A percentile compares a stretch with the other conserved stretches of the same genome.
Evolutionary conservation across 2,329 filamentous ascomycete genomes (phyloP).

Genomic region (Aurifilum marmelostoma): DNA sequence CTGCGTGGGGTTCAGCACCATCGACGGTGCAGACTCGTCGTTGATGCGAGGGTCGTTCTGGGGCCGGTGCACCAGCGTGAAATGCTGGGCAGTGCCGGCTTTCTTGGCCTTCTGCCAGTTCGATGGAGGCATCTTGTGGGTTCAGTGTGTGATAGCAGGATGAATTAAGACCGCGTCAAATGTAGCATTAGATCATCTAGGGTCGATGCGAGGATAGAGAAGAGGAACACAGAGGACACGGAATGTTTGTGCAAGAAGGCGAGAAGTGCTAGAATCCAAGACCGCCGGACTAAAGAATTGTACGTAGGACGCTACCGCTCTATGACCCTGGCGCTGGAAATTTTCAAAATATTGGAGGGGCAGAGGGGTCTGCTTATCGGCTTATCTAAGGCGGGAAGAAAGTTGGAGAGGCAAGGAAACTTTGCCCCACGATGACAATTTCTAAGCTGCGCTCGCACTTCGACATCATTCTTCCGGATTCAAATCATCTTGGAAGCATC

Average conservation of each 20-base stretch:
- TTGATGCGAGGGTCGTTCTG: conserved; percentile 98
- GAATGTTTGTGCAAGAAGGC: neutral
- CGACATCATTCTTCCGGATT: neutral
- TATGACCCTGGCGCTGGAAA: conserved; percentile 16
- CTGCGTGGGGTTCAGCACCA: conserved; percentile 78
- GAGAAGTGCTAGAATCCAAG: neutral
- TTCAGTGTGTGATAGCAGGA: neutral
- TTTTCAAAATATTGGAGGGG: conserved; percentile 11
- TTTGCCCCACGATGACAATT: conserved; percentile 35
- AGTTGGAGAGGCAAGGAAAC: conserved; percentile 24
- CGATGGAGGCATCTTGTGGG: conserved; percentile 31
- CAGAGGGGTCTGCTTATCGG: conserved; percentile 8
- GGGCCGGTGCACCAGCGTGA: conserved; percentile 90
- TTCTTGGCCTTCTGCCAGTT: conserved; percentile 65
- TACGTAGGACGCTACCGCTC: neutral
- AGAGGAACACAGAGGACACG: neutral
- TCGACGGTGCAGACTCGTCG: conserved; percentile 83
- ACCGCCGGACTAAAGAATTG: neutral
- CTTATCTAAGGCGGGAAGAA: conserved; percentile 24
- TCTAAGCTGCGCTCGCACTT: conserved; percentile 29
- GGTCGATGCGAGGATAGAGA: neutral
- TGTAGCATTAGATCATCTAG: neutral
- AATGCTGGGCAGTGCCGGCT: conserved; percentile 74
- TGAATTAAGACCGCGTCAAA: neutral
- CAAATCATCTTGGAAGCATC: conserved; percentile 8